These are phyloP conservation scores for Quercus suber DNA, from an alignment of 306 rosid genomes.

Conservation along the genomic window DNA sequence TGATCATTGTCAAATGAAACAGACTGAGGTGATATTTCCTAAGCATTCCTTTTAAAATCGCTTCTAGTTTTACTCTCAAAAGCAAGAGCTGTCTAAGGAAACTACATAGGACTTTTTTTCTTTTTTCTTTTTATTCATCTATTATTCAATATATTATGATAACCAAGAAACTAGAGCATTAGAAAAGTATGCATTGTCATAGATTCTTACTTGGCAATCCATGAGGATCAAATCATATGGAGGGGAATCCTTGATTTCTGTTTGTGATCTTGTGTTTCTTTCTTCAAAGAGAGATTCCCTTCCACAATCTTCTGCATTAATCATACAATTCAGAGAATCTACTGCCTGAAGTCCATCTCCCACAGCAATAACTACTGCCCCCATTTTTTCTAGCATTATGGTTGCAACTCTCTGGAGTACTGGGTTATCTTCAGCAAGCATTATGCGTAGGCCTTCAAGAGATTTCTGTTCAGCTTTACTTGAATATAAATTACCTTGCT, in stretches of 20 bases:
- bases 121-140: neutral
- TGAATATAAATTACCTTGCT: conserved; percentile 30
- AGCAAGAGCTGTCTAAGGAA: neutral
- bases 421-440: conserved; percentile 96
- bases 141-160: neutral
- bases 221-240: conserved; percentile 83
- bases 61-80: neutral
- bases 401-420: conserved; percentile 93
- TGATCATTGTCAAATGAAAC: neutral
- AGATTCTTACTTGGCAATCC: conserved; percentile 90
- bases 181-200: neutral
- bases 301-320: conserved; percentile 39
- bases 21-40: neutral
- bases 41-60: neutral
- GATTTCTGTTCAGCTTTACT: conserved; percentile 52
- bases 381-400: conserved; percentile 98
- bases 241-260: conserved; percentile 33
- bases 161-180: neutral
- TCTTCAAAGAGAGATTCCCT: conserved; percentile 42
- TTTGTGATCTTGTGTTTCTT: conserved; percentile 39
- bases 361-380: conserved; percentile 80
- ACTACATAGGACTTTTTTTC: neutral
- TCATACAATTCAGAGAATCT: conserved; percentile 65
- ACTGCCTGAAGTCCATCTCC: conserved; percentile 93
- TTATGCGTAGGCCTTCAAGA: conserved; percentile 78